phyloP scores from a whole-genome alignment of 768 basidiomycete species.

The Neoboletus magnificus region DNA sequence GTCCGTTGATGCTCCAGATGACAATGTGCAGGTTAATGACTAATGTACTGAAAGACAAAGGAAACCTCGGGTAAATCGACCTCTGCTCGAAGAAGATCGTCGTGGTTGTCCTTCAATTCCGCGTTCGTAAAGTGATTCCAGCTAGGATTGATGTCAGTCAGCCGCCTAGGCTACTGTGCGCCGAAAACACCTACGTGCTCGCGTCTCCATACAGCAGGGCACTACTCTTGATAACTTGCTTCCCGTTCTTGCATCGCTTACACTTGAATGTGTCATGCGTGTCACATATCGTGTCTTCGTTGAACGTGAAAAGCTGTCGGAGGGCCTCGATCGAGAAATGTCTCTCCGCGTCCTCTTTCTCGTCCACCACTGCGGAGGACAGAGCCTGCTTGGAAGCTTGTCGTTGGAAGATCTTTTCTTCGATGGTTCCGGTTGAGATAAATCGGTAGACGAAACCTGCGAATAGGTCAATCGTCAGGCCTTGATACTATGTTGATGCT shows the following conservation, averaged over 20 bases:
- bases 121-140: conserved; percentile 97
- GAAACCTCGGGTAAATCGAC: conserved; percentile 80
- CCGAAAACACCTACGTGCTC: conserved; percentile 72
- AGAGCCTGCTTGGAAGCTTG: conserved; percentile 96
- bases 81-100: conserved; percentile 91
- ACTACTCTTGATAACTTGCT: conserved; percentile 76
- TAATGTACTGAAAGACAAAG: conserved; percentile 95
- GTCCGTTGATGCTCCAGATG: conserved; percentile 11
- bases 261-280: conserved; percentile 99
- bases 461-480: background rate
- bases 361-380: conserved; percentile 97
- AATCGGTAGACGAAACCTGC: conserved; percentile 97
- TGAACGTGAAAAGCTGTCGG: conserved; percentile 88
- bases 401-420: conserved; percentile 98
- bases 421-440: conserved; percentile 94
- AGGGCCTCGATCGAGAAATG: conserved; percentile 91
- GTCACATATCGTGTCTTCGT: conserved; percentile 81
- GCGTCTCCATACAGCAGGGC: conserved; percentile 94
- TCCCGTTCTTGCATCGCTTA: conserved; percentile 84
- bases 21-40: conserved; percentile 51
- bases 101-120: conserved; percentile 88
- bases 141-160: conserved; percentile 38
- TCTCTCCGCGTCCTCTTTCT: conserved; percentile 91
- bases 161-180: background rate
- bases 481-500: background rate